These are phyloP conservation scores for Aspergillus eucalypticola DNA, from an alignment of 2,329 filamentous ascomycete species.

Conservation along the genomic window DNA sequence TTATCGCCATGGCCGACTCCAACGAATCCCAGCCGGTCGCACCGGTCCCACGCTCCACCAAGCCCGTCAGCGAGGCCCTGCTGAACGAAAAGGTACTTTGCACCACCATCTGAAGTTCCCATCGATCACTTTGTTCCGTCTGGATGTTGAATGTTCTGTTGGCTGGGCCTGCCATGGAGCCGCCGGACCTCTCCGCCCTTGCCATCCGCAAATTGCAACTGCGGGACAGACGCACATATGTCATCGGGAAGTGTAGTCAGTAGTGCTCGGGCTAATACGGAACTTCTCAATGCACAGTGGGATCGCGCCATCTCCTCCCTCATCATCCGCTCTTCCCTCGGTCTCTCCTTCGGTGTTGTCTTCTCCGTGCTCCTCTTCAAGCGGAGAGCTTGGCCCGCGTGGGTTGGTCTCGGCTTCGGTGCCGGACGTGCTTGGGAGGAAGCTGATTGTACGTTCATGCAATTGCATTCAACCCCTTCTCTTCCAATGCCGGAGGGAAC, in stretches of 20 bases:
- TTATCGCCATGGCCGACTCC: slow-evolving; percentile 57
- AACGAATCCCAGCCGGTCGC: slow-evolving; percentile 61
- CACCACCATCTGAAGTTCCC: background rate
- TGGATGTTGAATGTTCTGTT: background rate
- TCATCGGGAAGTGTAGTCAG: background rate
- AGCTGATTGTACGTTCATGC: slow-evolving; percentile 73
- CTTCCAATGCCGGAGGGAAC: too few relatives aligned
- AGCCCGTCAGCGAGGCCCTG: slow-evolving; percentile 93
- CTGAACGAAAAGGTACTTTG: slow-evolving; percentile 92
- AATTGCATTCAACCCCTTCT: background rate
- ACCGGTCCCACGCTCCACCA: slow-evolving; percentile 68
- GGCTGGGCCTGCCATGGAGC: background rate
- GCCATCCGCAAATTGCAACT: background rate
- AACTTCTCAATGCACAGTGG: slow-evolving; percentile 64
- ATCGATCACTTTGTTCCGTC: background rate
- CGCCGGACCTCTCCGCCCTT: background rate
- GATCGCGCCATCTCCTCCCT: slow-evolving; percentile 97
- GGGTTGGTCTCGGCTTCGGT: slow-evolving; percentile 90
- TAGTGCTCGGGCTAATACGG: slow-evolving; percentile 18
- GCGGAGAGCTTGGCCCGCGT: slow-evolving; percentile 96
- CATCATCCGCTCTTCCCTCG: slow-evolving; percentile 93
- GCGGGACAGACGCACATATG: slow-evolving; percentile 2
- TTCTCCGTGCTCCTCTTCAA: slow-evolving; percentile 99
- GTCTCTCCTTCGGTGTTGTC: slow-evolving; percentile 94
- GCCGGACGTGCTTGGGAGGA: slow-evolving; percentile 97